Base-by-base conservation (phyloP, 208 protist species). In the Jaenimonas drosophilae region DNA sequence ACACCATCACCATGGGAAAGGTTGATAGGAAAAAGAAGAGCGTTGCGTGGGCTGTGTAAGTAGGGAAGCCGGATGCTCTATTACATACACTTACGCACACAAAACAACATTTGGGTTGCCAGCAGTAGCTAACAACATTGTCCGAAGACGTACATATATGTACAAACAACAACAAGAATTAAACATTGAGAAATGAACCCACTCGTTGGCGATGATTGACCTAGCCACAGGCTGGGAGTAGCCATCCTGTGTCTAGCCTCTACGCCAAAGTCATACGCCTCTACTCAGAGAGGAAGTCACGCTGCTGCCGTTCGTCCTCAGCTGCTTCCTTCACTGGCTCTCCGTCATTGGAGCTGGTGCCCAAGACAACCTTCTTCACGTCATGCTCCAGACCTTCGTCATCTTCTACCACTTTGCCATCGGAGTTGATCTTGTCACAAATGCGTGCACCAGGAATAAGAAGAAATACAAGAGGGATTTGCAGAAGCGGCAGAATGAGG, bases 391-490 rank as follows among this genome's bases (percentile, higher is more conserved):
- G 9, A 7, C 30, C 30, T n/a, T 34, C 30, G 9, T 34, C 14
- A n/a, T 7, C 14, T 34, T 7, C 7, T n/a, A 78, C 59, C 12
- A 45, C 59, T 20, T 67, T 58, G 12, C 66, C 75, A 32, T 79
- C 45, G 0, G 63, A 29, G 40, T 84, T 63, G 43, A 79, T 31
- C 27, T 76, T 39, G 25, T 79, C 66, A 49, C 61, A 69, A 24
- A 85, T 76, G 49, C 67, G 66, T 6, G 70, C 64, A 0, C 20
- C 26, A 0, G 78, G 82, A 16, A 91, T 53, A 7, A 91, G 58
- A 20, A 88, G 25, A 33, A 80, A 72, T 3, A 63, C 65, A 14
- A 88, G 48, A 1, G 78, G 78, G 19, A 88, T 59, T 16, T 56
- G 50, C 9, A 88, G 34, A 42, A 76, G 33, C 7, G 77, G 82